Conservation (phyloP, 208 protist species). For the Leishmania turanica region DNA sequence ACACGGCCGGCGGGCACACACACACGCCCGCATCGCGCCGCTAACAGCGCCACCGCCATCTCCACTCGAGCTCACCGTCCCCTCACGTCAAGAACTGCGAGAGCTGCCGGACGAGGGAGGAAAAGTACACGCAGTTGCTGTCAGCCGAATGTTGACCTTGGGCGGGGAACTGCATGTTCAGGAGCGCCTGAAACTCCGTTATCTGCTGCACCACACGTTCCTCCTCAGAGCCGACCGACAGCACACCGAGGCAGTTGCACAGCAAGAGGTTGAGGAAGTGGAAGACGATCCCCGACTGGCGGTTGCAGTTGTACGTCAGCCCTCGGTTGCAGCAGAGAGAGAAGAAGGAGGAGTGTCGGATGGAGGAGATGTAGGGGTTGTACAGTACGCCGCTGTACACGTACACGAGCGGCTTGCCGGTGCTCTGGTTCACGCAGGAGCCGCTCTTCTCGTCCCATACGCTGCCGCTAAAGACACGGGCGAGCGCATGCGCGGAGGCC, state of each 20-base stretch:
- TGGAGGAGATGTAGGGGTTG: slow-evolving; percentile 84
- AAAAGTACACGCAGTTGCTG: slow-evolving; percentile 92
- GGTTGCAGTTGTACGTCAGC: slow-evolving; percentile 67
- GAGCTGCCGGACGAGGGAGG: slow-evolving; percentile 74
- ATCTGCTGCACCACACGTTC: slow-evolving; percentile 43
- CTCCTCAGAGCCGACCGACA: slow-evolving; percentile 61
- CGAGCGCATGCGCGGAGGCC: slow-evolving; percentile 74
- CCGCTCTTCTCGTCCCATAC: slow-evolving; percentile 38
- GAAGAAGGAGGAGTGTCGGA: slow-evolving; percentile 87
- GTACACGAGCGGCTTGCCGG: slow-evolving; percentile 52
- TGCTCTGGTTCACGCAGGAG: slow-evolving; percentile 19
- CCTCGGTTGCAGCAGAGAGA: slow-evolving; percentile 72
- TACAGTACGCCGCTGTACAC: slow-evolving; percentile 91
- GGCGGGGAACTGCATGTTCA: slow-evolving; percentile 87
- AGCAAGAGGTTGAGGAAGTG: slow-evolving; percentile 87
- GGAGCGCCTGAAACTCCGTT: slow-evolving; percentile 76
- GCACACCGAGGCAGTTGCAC: slow-evolving; percentile 79
- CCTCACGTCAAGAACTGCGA: slow-evolving; percentile 18
- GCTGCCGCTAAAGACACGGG: slow-evolving; percentile 35
- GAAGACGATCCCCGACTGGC: slow-evolving; percentile 72
- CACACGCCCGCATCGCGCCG: background rate
- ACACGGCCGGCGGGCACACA: background rate
- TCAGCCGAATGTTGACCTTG: slow-evolving; percentile 82
- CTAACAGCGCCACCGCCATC: background rate
- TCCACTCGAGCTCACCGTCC: background rate